Evolutionary conservation across 1,139 yeast genomes (phyloP), one percentile per base, ranked within the genome.

Genomic region (Saccharomyces hybrid): DNA sequence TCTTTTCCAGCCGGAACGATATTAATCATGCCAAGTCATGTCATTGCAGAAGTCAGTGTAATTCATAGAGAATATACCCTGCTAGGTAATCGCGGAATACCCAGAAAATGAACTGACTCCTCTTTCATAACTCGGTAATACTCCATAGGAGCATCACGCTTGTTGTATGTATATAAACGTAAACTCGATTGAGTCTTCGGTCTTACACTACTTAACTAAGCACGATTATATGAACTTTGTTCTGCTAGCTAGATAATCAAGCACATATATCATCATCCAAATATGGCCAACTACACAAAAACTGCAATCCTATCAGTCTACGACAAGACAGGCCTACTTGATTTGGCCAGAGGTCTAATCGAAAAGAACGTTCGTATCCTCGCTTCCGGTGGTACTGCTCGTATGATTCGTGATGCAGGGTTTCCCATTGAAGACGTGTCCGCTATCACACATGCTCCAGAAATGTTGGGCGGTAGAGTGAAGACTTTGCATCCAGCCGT

Each of bases 401-500:
- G 81, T 69, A 79, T 93, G 78, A 85, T 93, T 57, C 86, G 97
- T 71, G 99, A 91, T 72, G 96, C 97, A 54, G 99, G 98, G 11
- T 93, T 93, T 82, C 95, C 96, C 52, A 98, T 93, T 29, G 96
- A 90, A 63, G 99, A 93, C 70, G 97, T 93, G 55, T 85, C 95
- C 52, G 74, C 95, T 58, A 89, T 93, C 71, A 93, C 99, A 51
- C 96, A 90, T 70, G 98, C 98, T 41, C 99, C 99, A 54, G 99
- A 93, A 75, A 93, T 93, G 97, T 80, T 93, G 64, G 96, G 97
- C 57, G 99, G 99, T 59, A 83, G 99, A 76, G 99, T 93, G 66
- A 93, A 93, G 79, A 93, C 99, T 57, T 80, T 93, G 67, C 99
- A 93, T 73, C 99, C 99, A 47, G 98, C 98, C 49, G 97, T 93